Percentiles rank a stretch among this genome's conserved stretches.
Evolutionary conservation across 305 asterid genomes (phyloP).

Genomic region (Euphrasia arctica): DNA sequence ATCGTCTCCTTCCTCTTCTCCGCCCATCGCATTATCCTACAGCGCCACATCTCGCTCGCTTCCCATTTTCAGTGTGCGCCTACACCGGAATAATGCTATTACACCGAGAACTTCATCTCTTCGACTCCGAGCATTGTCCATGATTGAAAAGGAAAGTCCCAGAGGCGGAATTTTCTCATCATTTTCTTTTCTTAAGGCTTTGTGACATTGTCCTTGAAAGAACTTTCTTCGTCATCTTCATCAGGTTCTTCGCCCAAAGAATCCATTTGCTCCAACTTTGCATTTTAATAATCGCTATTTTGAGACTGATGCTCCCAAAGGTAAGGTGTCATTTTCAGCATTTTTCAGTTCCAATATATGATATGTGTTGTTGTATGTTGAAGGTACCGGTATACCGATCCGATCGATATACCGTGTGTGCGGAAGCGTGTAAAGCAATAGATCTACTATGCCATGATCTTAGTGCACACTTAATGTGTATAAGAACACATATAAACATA

Average conservation of each 20-base stretch:
- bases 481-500: too few relatives aligned
- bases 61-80: conserved; percentile 17
- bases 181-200: not conserved
- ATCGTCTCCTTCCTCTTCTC: conserved; percentile 25
- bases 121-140: conserved; percentile 17
- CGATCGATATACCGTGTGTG: too few relatives aligned
- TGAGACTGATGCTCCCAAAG: conserved; percentile 92
- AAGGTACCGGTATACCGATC: too few relatives aligned
- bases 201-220: conserved; percentile 16
- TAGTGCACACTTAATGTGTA: too few relatives aligned
- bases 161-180: conserved; percentile 32
- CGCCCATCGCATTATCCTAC: conserved; percentile 18
- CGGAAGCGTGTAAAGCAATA: too few relatives aligned
- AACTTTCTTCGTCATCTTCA: conserved; percentile 15
- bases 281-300: conserved; percentile 93
- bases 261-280: conserved; percentile 95
- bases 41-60: conserved; percentile 25
- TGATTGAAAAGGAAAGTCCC: conserved; percentile 66
- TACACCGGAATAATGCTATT: conserved; percentile 18
- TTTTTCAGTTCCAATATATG: conserved; percentile 12
- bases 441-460: too few relatives aligned
- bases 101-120: conserved; percentile 34
- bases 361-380: not conserved
- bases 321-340: conserved; percentile 30
- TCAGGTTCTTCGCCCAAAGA: conserved; percentile 92